Evolutionary conservation across 495 filamentous ascomycete species (phyloP), one percentile per base, ranked within the genome.

Genomic region (Filosporella fistucella): DNA sequence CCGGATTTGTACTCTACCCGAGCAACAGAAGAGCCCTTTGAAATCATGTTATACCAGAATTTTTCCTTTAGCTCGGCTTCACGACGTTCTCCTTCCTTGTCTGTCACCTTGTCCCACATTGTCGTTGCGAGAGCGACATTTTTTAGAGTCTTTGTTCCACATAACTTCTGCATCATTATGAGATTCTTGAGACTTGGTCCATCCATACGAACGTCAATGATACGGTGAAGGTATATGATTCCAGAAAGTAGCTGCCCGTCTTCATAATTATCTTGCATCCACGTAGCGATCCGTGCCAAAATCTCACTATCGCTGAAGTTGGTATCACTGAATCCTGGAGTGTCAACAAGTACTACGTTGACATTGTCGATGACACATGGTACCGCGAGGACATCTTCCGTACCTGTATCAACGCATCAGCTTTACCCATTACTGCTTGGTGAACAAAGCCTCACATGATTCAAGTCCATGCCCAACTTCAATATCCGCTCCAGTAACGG

Each of bases 271-370:
- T 43, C 24, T 20, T 42, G 28, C 5, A 66, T 43, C 30, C 41
- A 57, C 20, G 35, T 33, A 11, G 58, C 58, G 20, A 60, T 49
- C 1, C 53, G 44, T 13, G 22, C 45, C n/a, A 66, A 49, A 12
- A 66, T 49, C 10, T 63, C 63, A 0, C 41, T 48, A 28, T 68
- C 62, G 21, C 48, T 48, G 9, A 55, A 52, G 10, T 34, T 39
- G 1, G 65, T 65, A 43, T 68, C 65, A 43, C 65, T 57, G 33
- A 68, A 65, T 7, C 65, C 64, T 0, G 62, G 65, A 11, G 62
- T 63, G 37, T 68, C 65, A 21, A 67, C 45, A 20, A 66, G 45
- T n/a, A 53, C 45, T 17, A 42, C 25, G 11, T 34, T 42, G 47
- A 53, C 32, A 17, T 13, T 14, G 4, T 35, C 32, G 18, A 35